These are phyloP conservation scores for Tremella fuciformis DNA, from an alignment of 768 basidiomycete species.

Conservation along the genomic window DNA sequence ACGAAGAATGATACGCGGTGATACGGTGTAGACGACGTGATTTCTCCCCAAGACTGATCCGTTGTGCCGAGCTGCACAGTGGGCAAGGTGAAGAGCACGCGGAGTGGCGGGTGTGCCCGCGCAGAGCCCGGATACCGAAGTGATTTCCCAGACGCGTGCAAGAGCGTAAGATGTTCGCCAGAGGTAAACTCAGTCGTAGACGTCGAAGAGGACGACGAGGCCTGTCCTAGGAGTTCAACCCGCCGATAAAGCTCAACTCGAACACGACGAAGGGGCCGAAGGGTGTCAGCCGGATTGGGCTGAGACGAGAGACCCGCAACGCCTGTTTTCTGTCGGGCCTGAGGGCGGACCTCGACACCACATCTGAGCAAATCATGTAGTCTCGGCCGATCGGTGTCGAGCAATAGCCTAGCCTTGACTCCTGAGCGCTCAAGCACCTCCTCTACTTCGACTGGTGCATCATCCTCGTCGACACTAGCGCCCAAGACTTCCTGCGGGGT, in stretches of 20 bases:
- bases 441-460: conserved; percentile 26
- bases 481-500: conserved; percentile 30
- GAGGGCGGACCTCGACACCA: conserved; percentile 42
- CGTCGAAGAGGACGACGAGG: conserved; percentile 8
- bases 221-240: conserved; percentile 12
- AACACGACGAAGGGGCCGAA: conserved; percentile 41
- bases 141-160: conserved; percentile 84
- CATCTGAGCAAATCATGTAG: conserved; percentile 37
- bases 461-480: neutral
- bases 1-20: conserved; percentile 79
- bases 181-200: neutral
- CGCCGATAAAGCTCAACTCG: conserved; percentile 45
- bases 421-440: conserved; percentile 29
- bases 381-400: conserved; percentile 31
- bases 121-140: conserved; percentile 73
- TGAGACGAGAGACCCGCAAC: conserved; percentile 24
- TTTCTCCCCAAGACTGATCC: conserved; percentile 64
- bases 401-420: conserved; percentile 29
- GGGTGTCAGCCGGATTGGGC: conserved; percentile 32
- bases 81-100: conserved; percentile 70
- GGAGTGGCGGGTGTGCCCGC: conserved; percentile 64
- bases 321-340: conserved; percentile 29
- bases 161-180: conserved; percentile 51
- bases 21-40: conserved; percentile 76
- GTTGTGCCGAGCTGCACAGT: conserved; percentile 48